Evolutionary conservation across 805 yeast genomes (phyloP).

Genomic region (Yarrowia sp.): DNA sequence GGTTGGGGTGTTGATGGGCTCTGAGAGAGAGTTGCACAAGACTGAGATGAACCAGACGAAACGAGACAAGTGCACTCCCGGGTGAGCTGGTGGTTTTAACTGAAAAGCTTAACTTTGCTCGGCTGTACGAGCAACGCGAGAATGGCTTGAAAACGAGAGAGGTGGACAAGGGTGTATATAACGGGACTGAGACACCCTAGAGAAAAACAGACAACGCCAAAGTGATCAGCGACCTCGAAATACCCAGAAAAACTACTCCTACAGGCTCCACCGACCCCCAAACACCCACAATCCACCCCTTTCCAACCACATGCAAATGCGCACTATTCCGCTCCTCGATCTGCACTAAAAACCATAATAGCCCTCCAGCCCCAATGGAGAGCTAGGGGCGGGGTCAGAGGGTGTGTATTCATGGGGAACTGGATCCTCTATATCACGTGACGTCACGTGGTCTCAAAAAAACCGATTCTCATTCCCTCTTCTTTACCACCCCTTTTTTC

Average conservation of each 20-base stretch:
- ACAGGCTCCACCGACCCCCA: too few species aligned
- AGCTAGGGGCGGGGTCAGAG: too few species aligned
- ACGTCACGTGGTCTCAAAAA: too few species aligned
- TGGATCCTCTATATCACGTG: too few species aligned
- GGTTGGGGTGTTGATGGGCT: neutral
- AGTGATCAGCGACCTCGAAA: neutral
- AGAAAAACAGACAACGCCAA: too few species aligned
- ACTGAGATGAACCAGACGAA: neutral
- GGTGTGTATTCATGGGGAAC: too few species aligned
- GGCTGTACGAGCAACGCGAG: neutral
- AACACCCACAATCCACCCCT: neutral
- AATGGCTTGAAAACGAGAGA: neutral
- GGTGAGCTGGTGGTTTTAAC: neutral
- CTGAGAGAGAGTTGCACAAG: neutral
- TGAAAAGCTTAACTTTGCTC: neutral
- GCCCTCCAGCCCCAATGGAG: constrained; percentile 1
- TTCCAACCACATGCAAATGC: neutral
- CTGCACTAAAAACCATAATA: neutral
- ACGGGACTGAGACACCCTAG: neutral
- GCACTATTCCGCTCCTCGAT: constrained; percentile 11
- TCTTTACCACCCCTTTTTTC: neutral
- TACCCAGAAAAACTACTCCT: too few species aligned
- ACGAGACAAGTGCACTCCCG: neutral
- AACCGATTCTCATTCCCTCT: too few species aligned
- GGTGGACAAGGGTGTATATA: neutral